Evolutionary conservation across 495 filamentous ascomycete genomes (phyloP), one percentile per base, ranked within the genome.

Genomic region (Talaromyces borbonicus): DNA sequence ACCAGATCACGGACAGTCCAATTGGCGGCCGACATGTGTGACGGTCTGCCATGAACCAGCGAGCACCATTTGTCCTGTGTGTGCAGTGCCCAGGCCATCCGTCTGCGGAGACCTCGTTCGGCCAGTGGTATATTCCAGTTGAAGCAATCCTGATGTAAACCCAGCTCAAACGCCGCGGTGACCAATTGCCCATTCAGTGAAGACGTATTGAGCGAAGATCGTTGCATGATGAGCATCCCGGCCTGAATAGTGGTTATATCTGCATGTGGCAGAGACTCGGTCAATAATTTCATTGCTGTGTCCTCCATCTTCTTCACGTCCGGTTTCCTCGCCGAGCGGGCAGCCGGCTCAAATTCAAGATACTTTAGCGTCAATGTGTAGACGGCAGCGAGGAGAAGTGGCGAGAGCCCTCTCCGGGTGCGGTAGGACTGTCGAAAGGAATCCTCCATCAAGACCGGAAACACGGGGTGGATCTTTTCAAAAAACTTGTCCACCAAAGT

Each of bases 221-320:
- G 78, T 54, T 98, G 90, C 50, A 90, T 83, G 16, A 98, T 73
- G 27, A 98, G 63, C 38, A 98, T 66, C 8, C 90, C 92, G 3
- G 88, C 90, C 60, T 98, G 92, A 23, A 98, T 33, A 2, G 90
- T 92, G 12, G 90, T 90, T n/a, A 96, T 73, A 50, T 90, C 94
- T 2, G 92, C 86, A 50, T 82, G 72, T 46, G 84, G 81, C 63
- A 95, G 79, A 36, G 87, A 85, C 46, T 85, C 79, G 2, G 75
- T 77, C 37, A 95, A 69, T 24, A 84, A 74, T 38, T 77, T 77
- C 49, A 81, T 72, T 26, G 90, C 85, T 23, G 88, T 68, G 49
- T 81, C 77, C 65, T 96, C 90, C 29, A 96, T 67, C 49, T 80
- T 78, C 27, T 69, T 66, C 37, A 84, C 69, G 62, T 96, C 84